These are phyloP conservation scores for Ganoderma resinaceum DNA, from an alignment of 1,284 basidiomycete species.

Conservation along the genomic window DNA sequence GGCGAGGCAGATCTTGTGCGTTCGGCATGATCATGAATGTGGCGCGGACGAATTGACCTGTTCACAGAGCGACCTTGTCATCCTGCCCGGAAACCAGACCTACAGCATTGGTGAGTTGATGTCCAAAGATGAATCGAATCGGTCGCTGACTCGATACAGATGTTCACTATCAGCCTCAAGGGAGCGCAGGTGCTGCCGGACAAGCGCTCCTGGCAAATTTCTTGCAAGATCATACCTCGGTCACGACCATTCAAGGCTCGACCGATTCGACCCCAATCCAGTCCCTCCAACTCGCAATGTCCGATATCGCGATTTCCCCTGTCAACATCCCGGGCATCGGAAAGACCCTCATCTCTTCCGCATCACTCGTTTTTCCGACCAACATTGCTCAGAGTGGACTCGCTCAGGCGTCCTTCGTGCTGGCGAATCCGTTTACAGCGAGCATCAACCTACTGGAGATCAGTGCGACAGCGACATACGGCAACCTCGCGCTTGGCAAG, in stretches of 20 bases:
- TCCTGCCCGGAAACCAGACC: conserved; percentile 59
- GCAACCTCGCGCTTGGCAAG: conserved; percentile 58
- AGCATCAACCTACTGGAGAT: conserved; percentile 72
- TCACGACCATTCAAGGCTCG: conserved; percentile 66
- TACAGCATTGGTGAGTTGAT: conserved; percentile 56
- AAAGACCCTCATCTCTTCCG: conserved; percentile 65
- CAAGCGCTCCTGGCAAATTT: conserved; percentile 72
- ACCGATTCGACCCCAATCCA: conserved; percentile 66
- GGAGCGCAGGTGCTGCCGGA: conserved; percentile 60
- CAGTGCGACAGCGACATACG: conserved; percentile 62
- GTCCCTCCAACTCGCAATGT: conserved; percentile 71
- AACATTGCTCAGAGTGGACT: conserved; percentile 66
- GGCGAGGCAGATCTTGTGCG: conserved; percentile 22
- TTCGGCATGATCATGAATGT: neutral
- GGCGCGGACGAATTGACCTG: neutral
- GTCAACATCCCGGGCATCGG: conserved; percentile 74
- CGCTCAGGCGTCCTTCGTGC: conserved; percentile 59
- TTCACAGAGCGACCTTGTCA: conserved; percentile 52
- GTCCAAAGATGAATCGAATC: neutral
- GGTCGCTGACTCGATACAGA: conserved; percentile 44
- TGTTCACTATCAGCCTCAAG: conserved; percentile 72
- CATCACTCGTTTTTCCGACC: conserved; percentile 62
- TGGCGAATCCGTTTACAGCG: conserved; percentile 81
- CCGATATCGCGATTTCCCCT: conserved; percentile 64
- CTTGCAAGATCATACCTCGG: conserved; percentile 68